phyloP scores from a whole-genome alignment of 2,329 filamentous ascomycete species.

The Emmonsiellopsis sp. region DNA sequence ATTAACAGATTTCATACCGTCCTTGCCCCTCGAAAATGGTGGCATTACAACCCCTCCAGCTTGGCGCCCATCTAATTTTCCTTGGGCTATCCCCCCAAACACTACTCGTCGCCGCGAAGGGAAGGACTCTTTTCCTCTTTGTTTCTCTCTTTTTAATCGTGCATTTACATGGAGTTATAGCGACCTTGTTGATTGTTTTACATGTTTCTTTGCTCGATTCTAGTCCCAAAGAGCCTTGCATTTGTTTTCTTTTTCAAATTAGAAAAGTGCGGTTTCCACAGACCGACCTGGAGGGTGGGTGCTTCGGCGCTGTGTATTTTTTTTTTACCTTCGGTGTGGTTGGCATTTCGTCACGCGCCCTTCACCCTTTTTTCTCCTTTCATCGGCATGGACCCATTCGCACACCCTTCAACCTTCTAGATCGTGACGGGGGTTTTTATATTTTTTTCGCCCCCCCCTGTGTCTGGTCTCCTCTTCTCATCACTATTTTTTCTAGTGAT shows the following conservation, averaged over 20 bases:
- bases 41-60: neutral
- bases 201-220: neutral
- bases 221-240: neutral
- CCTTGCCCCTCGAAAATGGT: neutral
- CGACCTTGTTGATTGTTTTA: conserved; percentile 22
- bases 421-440: neutral
- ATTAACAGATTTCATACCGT: conserved; percentile 18
- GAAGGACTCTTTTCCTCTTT: conserved; percentile 6
- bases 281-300: conserved; percentile 2
- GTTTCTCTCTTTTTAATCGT: conserved; percentile 26
- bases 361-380: neutral
- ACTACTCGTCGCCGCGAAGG: neutral
- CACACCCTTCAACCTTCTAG: neutral
- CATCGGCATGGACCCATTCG: neutral
- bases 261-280: conserved; percentile 4
- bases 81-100: neutral
- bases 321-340: neutral
- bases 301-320: conserved; percentile 2
- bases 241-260: neutral
- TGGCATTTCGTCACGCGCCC: neutral
- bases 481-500: neutral
- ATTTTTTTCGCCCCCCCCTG: no score
- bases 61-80: neutral
- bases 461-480: neutral
- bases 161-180: conserved; percentile 38